A percentile compares a stretch with the other conserved stretches of the same genome.
These are phyloP conservation scores for Verticillium nonalfalfae DNA, from an alignment of 2,329 filamentous ascomycete genomes.

Conservation along the genomic window DNA sequence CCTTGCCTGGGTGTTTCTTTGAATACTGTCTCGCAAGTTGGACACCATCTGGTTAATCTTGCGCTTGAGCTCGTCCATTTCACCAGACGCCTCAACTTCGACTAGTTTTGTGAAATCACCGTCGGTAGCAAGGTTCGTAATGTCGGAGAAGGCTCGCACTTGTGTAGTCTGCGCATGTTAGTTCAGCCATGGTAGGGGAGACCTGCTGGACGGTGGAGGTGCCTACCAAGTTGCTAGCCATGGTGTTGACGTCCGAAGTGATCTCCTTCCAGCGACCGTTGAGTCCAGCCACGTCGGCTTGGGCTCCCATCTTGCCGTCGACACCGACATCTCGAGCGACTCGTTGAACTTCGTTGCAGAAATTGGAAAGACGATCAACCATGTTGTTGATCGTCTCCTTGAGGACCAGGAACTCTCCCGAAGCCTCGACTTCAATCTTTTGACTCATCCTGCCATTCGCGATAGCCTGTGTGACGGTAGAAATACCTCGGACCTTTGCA, in stretches of 20 bases:
- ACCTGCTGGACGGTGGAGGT: background rate
- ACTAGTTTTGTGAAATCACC: conserved; percentile 97
- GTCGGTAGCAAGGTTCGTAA: conserved; percentile 95
- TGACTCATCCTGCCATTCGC: conserved; percentile 93
- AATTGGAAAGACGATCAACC: conserved; percentile 91
- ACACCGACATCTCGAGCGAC: conserved; percentile 96
- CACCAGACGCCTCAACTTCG: conserved; percentile 92
- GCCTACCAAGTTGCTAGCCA: conserved; percentile 62
- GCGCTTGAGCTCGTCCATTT: conserved; percentile 98
- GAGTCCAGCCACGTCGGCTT: conserved; percentile 88
- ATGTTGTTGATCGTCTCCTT: conserved; percentile 99
- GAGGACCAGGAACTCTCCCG: conserved; percentile 87
- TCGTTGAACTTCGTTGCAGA: conserved; percentile 92
- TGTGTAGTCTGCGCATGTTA: conserved; percentile 70
- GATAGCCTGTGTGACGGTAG: conserved; percentile 89
- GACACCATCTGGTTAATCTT: conserved; percentile 99
- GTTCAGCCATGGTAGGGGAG: conserved; percentile 5
- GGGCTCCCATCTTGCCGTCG: conserved; percentile 96
- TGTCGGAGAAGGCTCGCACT: conserved; percentile 95
- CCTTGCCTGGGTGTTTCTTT: conserved; percentile 90
- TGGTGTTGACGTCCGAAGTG: conserved; percentile 92
- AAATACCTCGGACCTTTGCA: conserved; percentile 76
- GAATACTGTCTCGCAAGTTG: conserved; percentile 90
- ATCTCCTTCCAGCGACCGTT: conserved; percentile 98
- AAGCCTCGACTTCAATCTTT: conserved; percentile 91